phyloP scores from a whole-genome alignment of 805 yeast species.

The Zygosaccharomyces gambellarensis region DNA sequence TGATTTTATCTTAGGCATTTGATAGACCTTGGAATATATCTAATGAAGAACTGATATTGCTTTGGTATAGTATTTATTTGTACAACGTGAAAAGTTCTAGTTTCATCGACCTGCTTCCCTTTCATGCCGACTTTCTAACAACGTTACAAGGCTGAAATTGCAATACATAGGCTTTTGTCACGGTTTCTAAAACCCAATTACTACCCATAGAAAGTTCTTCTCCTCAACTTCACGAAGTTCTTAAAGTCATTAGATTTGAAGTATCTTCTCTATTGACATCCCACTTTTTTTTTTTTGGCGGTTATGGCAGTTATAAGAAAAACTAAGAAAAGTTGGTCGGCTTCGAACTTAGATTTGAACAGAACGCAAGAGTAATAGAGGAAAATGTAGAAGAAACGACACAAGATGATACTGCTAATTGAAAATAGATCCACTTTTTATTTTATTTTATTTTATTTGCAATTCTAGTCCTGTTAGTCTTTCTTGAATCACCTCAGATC shows the following conservation, averaged over 20 bases:
- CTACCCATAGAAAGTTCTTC: too few species aligned
- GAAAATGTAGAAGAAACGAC: neutral
- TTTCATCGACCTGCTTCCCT: too few species aligned
- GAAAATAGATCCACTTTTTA: neutral
- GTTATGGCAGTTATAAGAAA: neutral
- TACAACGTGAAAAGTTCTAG: too few species aligned
- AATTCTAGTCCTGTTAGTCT: neutral
- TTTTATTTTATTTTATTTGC: neutral
- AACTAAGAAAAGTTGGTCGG: neutral
- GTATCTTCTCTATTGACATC: too few species aligned
- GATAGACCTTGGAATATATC: neutral
- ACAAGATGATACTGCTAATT: neutral
- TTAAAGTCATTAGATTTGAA: too few species aligned
- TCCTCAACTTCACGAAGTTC: too few species aligned
- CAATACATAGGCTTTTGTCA: neutral
- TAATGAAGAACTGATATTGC: neutral
- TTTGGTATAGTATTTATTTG: too few species aligned
- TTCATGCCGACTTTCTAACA: too few species aligned
- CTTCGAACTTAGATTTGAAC: neutral
- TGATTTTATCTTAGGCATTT: neutral
- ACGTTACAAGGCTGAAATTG: neutral
- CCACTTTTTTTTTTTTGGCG: neutral
- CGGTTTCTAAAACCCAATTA: too few species aligned
- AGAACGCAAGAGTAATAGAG: neutral
- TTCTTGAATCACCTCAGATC: too few species aligned